Evolutionary conservation across 1,284 basidiomycete species (phyloP).

Genomic region (Caloboletus inedulis): DNA sequence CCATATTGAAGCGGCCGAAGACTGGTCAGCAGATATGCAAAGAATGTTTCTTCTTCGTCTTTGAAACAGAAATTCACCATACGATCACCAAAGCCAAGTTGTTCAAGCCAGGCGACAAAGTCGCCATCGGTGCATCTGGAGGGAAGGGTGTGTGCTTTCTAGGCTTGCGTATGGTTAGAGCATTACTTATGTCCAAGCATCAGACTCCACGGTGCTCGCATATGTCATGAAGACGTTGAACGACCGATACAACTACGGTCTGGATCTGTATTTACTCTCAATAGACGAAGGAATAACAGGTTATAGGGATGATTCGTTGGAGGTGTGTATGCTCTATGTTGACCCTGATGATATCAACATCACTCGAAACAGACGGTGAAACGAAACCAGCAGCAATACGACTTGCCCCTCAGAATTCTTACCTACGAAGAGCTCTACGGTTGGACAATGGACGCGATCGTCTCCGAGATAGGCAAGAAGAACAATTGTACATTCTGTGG

Average conservation of each 20-base stretch:
- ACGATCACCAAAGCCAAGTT: conserved; percentile 82
- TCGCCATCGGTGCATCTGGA: conserved; percentile 97
- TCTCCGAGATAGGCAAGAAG: conserved; percentile 91
- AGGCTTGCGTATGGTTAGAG: neutral
- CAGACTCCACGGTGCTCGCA: conserved; percentile 97
- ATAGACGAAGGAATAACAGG: conserved; percentile 99
- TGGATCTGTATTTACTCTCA: conserved; percentile 90
- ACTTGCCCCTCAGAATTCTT: conserved; percentile 93
- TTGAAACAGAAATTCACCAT: conserved; percentile 97
- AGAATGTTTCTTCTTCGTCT: conserved; percentile 94
- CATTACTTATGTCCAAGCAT: conserved; percentile 3
- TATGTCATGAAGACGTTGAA: conserved; percentile 96
- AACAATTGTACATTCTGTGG: conserved; percentile 99
- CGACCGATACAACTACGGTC: conserved; percentile 89
- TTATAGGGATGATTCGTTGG: conserved; percentile 95
- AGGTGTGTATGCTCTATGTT: conserved; percentile 51
- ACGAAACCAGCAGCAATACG: conserved; percentile 93
- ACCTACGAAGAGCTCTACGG: conserved; percentile 97
- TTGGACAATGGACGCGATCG: conserved; percentile 99
- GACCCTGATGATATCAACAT: conserved; percentile 4
- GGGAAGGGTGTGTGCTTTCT: conserved; percentile 74
- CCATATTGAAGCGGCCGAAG: conserved; percentile 93
- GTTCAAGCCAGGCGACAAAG: conserved; percentile 89
- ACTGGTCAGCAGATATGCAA: conserved; percentile 97
- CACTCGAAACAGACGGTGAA: conserved; percentile 81